Percentiles rank a stretch among this genome's conserved stretches.
Evolutionary conservation across 768 basidiomycete species (phyloP).

Genomic region (Auricularia sp.): DNA sequence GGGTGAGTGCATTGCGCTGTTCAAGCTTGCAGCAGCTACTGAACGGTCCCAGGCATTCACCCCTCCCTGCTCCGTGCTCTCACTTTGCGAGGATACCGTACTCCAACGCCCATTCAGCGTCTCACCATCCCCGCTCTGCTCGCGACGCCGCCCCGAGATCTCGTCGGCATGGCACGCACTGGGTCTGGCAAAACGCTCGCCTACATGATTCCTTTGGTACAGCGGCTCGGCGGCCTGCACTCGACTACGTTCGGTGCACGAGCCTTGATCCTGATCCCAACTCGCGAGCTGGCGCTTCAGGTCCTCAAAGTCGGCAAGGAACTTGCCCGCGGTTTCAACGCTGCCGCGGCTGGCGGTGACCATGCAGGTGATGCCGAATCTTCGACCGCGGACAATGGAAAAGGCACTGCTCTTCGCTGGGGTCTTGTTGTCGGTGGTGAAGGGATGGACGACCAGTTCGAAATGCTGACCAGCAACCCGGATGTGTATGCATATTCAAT

Average conservation of each 20-base stretch:
- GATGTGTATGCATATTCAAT: conserved; percentile 62
- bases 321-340: conserved; percentile 71
- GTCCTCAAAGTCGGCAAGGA: conserved; percentile 92
- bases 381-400: conserved; percentile 33
- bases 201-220: conserved; percentile 86
- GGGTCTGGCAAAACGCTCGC: conserved; percentile 97
- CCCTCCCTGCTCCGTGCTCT: conserved; percentile 76
- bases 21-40: not conserved
- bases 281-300: conserved; percentile 90
- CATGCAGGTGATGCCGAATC: conserved; percentile 65
- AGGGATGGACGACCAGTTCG: conserved; percentile 90
- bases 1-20: conserved; percentile 42
- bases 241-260: conserved; percentile 71
- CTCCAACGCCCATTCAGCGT: conserved; percentile 94
- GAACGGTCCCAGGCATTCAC: conserved; percentile 49
- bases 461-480: conserved; percentile 87
- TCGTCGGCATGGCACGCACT: conserved; percentile 97
- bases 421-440: conserved; percentile 94
- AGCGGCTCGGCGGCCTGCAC: conserved; percentile 75
- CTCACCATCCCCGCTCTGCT: conserved; percentile 79
- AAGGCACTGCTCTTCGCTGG: conserved; percentile 65
- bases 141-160: conserved; percentile 73
- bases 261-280: conserved; percentile 81
- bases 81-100: conserved; percentile 85
- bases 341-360: conserved; percentile 34